These are phyloP conservation scores for Bullera alba DNA, from an alignment of 768 basidiomycete species.

Conservation along the genomic window DNA sequence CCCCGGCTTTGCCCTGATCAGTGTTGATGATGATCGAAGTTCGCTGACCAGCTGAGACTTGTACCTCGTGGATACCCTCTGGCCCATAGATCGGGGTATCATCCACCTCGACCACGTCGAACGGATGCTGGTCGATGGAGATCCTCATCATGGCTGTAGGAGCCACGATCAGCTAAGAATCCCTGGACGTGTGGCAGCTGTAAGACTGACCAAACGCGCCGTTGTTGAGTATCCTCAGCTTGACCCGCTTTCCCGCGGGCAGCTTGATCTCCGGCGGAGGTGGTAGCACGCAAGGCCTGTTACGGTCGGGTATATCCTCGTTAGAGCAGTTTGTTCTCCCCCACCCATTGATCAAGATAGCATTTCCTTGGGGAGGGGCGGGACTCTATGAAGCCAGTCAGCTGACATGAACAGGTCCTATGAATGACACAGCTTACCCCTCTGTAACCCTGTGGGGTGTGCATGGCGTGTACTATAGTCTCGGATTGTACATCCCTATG, in stretches of 20 bases:
- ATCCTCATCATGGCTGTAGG: conserved; percentile 6
- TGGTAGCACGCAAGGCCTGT: not conserved
- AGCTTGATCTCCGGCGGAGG: conserved; percentile 13
- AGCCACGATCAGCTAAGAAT: not conserved
- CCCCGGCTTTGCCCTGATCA: conserved; percentile 13
- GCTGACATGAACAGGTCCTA: conserved; percentile 1
- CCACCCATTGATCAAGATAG: conserved; percentile 22
- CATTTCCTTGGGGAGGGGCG: conserved; percentile 15
- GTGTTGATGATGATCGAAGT: conserved; percentile 29
- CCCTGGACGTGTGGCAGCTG: not conserved
- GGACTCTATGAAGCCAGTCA: conserved; percentile 3
- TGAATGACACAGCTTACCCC: not conserved
- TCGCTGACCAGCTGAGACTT: conserved; percentile 20
- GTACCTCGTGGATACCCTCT: conserved; percentile 14
- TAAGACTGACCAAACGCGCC: conserved; percentile 8
- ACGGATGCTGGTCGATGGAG: conserved; percentile 18
- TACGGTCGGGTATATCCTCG: not conserved
- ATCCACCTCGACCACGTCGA: conserved; percentile 21
- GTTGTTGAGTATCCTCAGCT: conserved; percentile 22
- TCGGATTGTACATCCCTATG: not conserved
- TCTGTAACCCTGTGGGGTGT: not conserved
- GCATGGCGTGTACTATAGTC: not conserved
- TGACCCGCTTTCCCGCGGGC: conserved; percentile 8
- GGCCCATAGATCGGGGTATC: conserved; percentile 15
- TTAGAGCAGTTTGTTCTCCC: conserved; percentile 1